These are phyloP conservation scores for Fragaria iinumae DNA, from an alignment of 306 rosid species.

Conservation along the genomic window DNA sequence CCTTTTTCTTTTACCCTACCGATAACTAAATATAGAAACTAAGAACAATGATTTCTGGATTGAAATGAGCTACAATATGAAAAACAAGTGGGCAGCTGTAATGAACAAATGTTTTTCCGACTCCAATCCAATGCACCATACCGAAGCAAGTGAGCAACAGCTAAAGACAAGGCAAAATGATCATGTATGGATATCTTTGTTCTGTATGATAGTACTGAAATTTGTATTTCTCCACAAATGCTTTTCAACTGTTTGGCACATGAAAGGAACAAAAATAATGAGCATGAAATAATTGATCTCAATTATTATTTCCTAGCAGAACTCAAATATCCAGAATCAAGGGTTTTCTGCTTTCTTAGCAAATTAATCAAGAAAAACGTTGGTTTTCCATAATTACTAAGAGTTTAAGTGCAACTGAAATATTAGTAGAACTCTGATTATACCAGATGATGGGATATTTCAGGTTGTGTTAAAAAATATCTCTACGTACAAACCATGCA, in stretches of 20 bases:
- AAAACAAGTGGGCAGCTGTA: constrained; percentile 23
- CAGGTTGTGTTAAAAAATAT: neutral
- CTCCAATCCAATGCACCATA: constrained; percentile 22
- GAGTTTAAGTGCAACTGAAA: constrained; percentile 2
- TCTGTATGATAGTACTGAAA: neutral
- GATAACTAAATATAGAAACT: constrained; percentile 20
- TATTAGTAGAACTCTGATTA: neutral
- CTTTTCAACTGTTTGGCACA: constrained; percentile 29
- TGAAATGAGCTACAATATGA: constrained; percentile 26
- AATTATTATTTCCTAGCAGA: constrained; percentile 4
- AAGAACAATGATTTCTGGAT: constrained; percentile 38
- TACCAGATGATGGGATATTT: constrained; percentile 4
- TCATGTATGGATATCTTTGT: constrained; percentile 33
- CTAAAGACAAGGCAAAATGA: constrained; percentile 38
- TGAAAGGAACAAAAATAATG: constrained; percentile 15
- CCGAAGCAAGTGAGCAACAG: constrained; percentile 21
- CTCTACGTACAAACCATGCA: constrained; percentile 18
- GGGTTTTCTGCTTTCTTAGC: neutral
- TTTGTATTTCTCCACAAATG: constrained; percentile 28
- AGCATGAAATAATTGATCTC: neutral
- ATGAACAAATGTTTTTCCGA: constrained; percentile 11
- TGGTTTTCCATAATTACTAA: neutral
- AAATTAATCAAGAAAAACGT: constrained; percentile 9
- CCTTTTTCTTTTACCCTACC: constrained; percentile 28
- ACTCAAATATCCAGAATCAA: neutral